Base-by-base conservation (phyloP, 2,329 filamentous ascomycete species). In the Aspergillus sp. region DNA sequence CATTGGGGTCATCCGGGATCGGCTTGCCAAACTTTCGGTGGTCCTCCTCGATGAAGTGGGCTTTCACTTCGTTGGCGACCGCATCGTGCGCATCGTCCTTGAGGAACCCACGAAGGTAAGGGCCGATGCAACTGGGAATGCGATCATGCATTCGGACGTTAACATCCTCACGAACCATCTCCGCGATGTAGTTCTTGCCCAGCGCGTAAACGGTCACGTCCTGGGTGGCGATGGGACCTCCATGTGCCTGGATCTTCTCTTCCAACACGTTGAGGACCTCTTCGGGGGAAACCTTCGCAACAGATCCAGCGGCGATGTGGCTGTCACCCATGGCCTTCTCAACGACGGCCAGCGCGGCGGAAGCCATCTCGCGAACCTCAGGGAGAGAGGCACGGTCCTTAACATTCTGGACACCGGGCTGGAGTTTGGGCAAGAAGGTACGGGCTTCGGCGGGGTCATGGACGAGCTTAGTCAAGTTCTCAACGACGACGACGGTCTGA, bases 381-480 rank as follows among this genome's bases (percentile, higher is more conserved):
- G 93, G 93, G 1, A 97, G 79, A 33, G 93, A 95, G 27, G 93
- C 91, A 51, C 90, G 82, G 56, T 94, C 84, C 54, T 84, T 82
- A 45, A 98, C 91, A 43, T 78, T 79, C 75, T 96, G 89, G 37
- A 98, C 87, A 79, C 93, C 93, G 35, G 93, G 93, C 61, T 88
- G 86, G 41, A 98, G 77, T 71, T 95, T 96, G 40, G 93, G 93
- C 64, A 98, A 72, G 77, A 98, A 98, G 44, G 88, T 88, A 53
- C 93, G 81, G 30, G 93, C 93, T 74, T 98, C 93, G 47, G 95
- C 82, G 10, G 93, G 93, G 65, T 88, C 90, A 68, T 98, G 93
- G 27, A 98, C 93, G 29, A 98, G 82, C 75, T 95, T 97, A 48
- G 93, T 98, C 73, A 98, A 75, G 72, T 98, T 98, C 73, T 98